Evolutionary conservation across 2,329 filamentous ascomycete species (phyloP), one percentile per base, ranked within the genome.

Genomic region (Pseudocercospora eumusae): DNA sequence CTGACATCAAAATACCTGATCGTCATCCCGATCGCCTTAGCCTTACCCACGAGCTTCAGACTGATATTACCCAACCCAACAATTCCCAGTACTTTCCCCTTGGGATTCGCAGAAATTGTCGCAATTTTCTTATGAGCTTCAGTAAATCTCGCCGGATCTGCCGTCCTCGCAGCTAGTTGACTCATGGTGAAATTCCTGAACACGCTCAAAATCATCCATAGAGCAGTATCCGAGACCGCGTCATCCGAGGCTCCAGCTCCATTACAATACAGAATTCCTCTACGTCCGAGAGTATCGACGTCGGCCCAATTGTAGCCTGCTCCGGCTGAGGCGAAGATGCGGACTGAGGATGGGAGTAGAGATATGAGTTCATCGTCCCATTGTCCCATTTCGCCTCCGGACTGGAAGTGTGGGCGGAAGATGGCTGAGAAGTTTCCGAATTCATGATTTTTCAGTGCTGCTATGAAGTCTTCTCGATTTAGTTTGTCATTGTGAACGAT

Each of bases 251-350:
- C 87, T 2, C 85, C 81, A 1, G 88, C 88, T 2, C 85, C 83
- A 75, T 91, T 91, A 79, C 88, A 91, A 76, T 91, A 91, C 56
- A 87, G 75, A 65, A 89, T 84, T 44, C 85, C 87, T 72, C 81
- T 81, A 64, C 83, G 78, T 1, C 83, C 88, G 59, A 91, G 72
- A 1, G 83, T 73, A 68, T 84, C 80, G 36, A 83, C 82, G 72
- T 88, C 81, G 5, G 82, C 84, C 84, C 84, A 86, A 71, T 87
- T 84, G 71, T 84, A 87, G 2, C 85, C 84, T 15, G 85, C 84
- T 2, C 85, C 84, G 1, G 85, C 85, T n/a, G 80, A 82, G 9
- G 84, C 83, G 72, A 82, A 86, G 9, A 87, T 79, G 63, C 78
- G 81, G 59, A 83, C 80, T 0, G 80, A 82, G 0, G 70, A 55